Base-by-base conservation (phyloP, 148 eudicot species). In the Bassia scoparia region DNA sequence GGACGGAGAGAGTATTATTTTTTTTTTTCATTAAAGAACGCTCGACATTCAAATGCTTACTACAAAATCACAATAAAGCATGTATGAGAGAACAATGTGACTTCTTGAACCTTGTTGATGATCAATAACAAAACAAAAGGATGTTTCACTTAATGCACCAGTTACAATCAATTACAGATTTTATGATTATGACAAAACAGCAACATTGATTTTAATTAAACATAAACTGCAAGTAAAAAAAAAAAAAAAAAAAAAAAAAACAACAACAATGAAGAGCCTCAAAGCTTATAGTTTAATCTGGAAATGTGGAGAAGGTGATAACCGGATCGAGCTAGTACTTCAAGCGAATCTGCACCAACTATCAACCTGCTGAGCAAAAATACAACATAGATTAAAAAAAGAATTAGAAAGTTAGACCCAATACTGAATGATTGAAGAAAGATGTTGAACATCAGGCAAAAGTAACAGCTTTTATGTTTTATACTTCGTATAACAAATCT, bases 301-400 rank as follows among this genome's bases (percentile, higher is more conserved):
- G 46, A n/a, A 37, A 20, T 63, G 67, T 7, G 48, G 29, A 37
- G 53, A 41, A 1, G 2, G 52, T 4, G 29, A 44, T 30, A 30
- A 12, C 34, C 43, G 26, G 26, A 60, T 43, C 17, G 21, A 23
- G 33, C 43, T 44, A 15, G 44, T 29, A 71, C 9, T 14, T 55
- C 38, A 27, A 26, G 54, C 56, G 30, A 31, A 23, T 60, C 67
- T 71, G 27, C 58, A 24, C 52, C 58, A 13, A 31, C 13, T 26
- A 34, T 15, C 56, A 44, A 72, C 27, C 67, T 72, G 67, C 75
- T 0, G 6, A 60, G 23, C 21, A 37, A 24, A 72, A 61, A 60
- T 62, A 21, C 56, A 44, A 60, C 11, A 43, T 27, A 38, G 18
- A 27, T 27, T 8, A 21, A 20, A 37, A 38, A 27, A 6, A 13